These are phyloP conservation scores for Aspergillus floridensis DNA, from an alignment of 2,329 filamentous ascomycete species.

Conservation along the genomic window DNA sequence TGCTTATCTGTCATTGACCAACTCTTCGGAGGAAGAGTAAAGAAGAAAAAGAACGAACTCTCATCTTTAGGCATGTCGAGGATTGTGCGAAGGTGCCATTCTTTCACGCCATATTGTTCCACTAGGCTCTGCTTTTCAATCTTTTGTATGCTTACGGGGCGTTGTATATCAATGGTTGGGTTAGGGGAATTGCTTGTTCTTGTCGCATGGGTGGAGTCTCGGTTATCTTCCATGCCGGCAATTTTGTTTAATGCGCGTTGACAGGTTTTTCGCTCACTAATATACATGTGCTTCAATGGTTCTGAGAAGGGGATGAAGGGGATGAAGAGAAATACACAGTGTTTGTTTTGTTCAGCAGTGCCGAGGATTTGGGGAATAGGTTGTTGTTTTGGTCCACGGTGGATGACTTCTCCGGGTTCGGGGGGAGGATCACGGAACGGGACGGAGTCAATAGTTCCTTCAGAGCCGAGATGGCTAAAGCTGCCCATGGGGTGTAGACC, in stretches of 20 bases:
- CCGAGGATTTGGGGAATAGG: too few species aligned
- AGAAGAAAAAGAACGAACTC: slow-evolving; percentile 2
- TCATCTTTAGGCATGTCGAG: not conserved
- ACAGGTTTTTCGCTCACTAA: not conserved
- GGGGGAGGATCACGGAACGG: not conserved
- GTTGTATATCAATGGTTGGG: slow-evolving; percentile 12
- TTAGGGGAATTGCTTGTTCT: slow-evolving; percentile 8
- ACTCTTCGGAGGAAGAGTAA: slow-evolving; percentile 71
- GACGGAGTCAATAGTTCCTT: not conserved
- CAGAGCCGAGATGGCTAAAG: not conserved
- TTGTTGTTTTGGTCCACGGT: not conserved
- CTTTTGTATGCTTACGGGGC: slow-evolving; percentile 13
- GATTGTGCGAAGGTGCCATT: slow-evolving; percentile 1
- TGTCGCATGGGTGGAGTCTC: slow-evolving; percentile 14
- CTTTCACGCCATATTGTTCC: not conserved
- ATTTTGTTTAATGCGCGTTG: not conserved
- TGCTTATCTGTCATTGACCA: slow-evolving; percentile 88
- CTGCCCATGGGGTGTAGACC: not conserved
- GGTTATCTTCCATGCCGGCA: slow-evolving; percentile 11
- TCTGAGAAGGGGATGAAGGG: not conserved
- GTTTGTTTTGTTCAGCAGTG: too few species aligned
- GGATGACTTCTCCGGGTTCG: not conserved
- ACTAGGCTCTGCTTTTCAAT: not conserved
- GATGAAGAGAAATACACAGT: not conserved
- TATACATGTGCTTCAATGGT: not conserved